Evolutionary conservation across 73 alveolate genomes (phyloP), one percentile per base, ranked within the genome.

Genomic region (Paramecium pentaurelia): DNA sequence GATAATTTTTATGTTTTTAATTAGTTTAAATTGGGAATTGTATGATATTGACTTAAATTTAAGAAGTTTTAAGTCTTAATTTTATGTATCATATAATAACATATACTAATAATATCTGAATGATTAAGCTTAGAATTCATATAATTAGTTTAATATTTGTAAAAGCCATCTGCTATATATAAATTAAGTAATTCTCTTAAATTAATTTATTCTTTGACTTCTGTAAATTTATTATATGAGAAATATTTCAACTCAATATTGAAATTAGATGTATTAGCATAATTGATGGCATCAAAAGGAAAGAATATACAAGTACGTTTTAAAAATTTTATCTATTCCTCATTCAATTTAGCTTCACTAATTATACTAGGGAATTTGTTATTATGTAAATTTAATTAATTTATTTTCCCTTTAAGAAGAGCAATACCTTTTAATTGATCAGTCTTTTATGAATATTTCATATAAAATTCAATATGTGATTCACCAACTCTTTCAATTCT

Each of bases 81-180:
- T 28, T 89, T 89, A 34, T 71, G 75, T 18, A 77, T 89, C 45
- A 89, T 83, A 73, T 71, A 89, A 73, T 71, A 77, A 27, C 94
- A 89, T 4, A 89, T 58, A 40, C 84, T 42, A 6, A 89, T 47
- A 14, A 89, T 47, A 8, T 89, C 94, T 71, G 86, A 71, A 25
- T 58, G 88, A 34, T 89, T 71, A 10, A 89, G 86, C 54, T 89
- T 89, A 8, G 94, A 89, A 60, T 89, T 77, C 94, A 89, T 89
- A 44, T 89, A 89, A 47, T 89, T 89, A 42, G 94, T 89, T 37
- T 89, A 18, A 89, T 89, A 89, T 89, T 89, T 89, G 20, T 89
- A 89, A 47, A 71, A 89, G 3, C 94, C 94, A 71, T 89, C 94
- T 14, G 94, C 94, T 30, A 89, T 89, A 73, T 60, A 89, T n/a